These are phyloP conservation scores for Silene noctiflora DNA, from an alignment of 179 eudicot species.

Conservation along the genomic window DNA sequence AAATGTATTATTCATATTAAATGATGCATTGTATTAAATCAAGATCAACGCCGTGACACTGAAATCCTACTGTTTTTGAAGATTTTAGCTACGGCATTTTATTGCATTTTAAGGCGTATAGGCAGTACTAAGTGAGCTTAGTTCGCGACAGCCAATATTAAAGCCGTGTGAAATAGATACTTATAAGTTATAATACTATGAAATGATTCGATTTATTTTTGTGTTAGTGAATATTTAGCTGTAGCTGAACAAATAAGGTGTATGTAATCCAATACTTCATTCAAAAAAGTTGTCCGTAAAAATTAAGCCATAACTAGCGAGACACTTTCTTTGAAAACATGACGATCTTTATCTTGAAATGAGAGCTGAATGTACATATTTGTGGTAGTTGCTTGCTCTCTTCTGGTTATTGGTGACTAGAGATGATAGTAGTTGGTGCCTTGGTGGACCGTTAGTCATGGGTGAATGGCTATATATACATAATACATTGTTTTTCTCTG, in stretches of 20 bases:
- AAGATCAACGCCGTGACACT: background rate
- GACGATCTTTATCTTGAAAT: background rate
- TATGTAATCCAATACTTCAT: too few relatives aligned
- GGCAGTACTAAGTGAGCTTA: too few relatives aligned
- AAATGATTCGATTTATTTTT: too few relatives aligned
- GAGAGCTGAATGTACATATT: background rate
- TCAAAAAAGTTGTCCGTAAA: too few relatives aligned
- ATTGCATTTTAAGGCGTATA: too few relatives aligned
- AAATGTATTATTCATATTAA: background rate
- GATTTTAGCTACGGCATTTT: background rate
- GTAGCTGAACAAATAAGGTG: too few relatives aligned
- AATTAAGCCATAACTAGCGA: background rate
- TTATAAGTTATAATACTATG: too few relatives aligned
- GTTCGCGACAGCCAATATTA: too few relatives aligned
- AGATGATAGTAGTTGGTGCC: background rate
- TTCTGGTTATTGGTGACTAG: constrained; percentile 8
- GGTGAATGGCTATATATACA: background rate
- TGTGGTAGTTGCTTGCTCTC: background rate
- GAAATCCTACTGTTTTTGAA: background rate
- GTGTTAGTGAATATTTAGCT: too few relatives aligned
- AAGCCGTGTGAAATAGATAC: too few relatives aligned
- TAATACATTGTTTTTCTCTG: background rate
- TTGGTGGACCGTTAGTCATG: background rate
- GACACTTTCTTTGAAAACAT: too few relatives aligned
- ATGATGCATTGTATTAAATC: background rate